These are phyloP conservation scores for Triangularia setosa DNA, from an alignment of 2,329 filamentous ascomycete species.

Conservation along the genomic window DNA sequence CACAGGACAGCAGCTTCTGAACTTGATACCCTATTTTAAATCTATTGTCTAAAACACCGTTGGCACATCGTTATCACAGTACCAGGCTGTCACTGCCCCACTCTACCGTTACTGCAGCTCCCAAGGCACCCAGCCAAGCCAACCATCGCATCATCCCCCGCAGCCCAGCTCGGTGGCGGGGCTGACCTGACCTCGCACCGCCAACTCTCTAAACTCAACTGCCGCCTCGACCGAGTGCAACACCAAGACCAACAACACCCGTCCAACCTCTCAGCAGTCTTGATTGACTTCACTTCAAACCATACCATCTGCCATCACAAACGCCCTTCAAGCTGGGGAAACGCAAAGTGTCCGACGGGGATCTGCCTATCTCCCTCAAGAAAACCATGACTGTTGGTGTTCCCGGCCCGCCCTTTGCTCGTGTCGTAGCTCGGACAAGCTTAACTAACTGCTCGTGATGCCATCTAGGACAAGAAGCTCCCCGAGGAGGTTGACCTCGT, in stretches of 20 bases:
- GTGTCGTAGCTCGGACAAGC: neutral
- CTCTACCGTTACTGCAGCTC: neutral
- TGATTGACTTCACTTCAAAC: slow-evolving; percentile 2
- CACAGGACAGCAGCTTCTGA: neutral
- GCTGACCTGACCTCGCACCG: slow-evolving; percentile 14
- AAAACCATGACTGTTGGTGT: slow-evolving; percentile 58
- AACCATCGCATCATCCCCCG: slow-evolving; percentile 12
- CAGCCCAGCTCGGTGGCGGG: slow-evolving; percentile 16
- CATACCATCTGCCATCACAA: neutral
- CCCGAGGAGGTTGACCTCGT: slow-evolving; percentile 56
- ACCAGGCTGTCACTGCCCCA: slow-evolving; percentile 1
- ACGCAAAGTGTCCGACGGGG: slow-evolving; percentile 62
- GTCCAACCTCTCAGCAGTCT: neutral
- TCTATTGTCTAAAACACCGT: neutral
- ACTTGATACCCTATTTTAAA: neutral
- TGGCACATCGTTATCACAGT: neutral
- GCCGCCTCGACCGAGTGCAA: slow-evolving; percentile 1
- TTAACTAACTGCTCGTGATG: slow-evolving; percentile 9
- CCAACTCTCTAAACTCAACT: neutral
- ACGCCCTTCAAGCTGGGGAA: slow-evolving; percentile 56
- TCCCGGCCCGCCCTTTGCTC: neutral
- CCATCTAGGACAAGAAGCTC: slow-evolving; percentile 46
- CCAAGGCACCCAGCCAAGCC: slow-evolving; percentile 5
- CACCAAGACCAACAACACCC: neutral
- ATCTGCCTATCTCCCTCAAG: slow-evolving; percentile 54